Base-by-base conservation (phyloP, 2,329 filamentous ascomycete species). In the Microascus cirrosus region DNA sequence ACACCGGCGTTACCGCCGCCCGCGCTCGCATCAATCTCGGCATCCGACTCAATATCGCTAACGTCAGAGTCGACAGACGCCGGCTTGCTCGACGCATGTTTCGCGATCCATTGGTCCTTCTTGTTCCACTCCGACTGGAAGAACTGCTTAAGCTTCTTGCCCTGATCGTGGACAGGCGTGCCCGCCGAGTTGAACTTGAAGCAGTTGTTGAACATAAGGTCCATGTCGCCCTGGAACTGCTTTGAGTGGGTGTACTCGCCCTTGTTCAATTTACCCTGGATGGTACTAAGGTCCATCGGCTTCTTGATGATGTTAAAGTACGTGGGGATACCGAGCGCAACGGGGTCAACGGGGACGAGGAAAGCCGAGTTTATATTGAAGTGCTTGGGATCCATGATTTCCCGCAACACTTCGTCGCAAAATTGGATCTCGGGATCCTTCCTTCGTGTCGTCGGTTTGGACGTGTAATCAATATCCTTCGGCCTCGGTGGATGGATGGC, bases 251-350 rank as follows among this genome's bases (percentile, higher is more conserved):
- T 81, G 67, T 97, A 97, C 58, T 90, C 83, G 28, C 91, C 90
- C 13, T 78, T 77, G 63, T 86, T 83, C 48, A 96, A 78, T 71
- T 95, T 95, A 50, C 79, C 78, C 39, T 82, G 78, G 67, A 96
- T 87, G n/a, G 90, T 96, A 18, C 81, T 78, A 55, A 96, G 77
- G 69, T 99, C 93, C 93, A 97, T 99, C 0, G 94, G 94, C 69
- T 92, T 90, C 77, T 96, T 97, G 74, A 99, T 91, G 61, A 97
- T 78, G 66, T 87, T 90, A 69, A 94, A 90, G 69, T 99, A 99
- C 25, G 87, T 86, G 0, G 94, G 94, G 60, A 97, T 96, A 68
- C 93, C 91, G 57, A 97, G 76, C 0, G 92, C 93, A 39, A 97
- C 92, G 0, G 94, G 91, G 68, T 99, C 94, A 22, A 99, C 94